Base-by-base conservation (phyloP, 2,329 filamentous ascomycete species). In the Alternaria postmessia region DNA sequence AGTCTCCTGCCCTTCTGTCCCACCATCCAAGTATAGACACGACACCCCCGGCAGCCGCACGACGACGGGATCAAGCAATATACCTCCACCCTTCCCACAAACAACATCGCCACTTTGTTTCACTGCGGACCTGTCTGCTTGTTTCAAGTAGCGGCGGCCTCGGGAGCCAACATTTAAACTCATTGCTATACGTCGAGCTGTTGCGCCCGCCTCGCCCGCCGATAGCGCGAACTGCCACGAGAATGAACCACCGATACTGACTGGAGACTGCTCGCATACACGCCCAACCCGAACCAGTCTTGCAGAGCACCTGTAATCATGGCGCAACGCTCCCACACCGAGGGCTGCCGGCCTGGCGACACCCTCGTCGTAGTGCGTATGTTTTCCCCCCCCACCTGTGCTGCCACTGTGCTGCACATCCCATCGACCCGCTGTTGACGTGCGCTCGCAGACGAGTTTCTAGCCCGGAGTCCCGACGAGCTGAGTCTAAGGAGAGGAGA, bases 391-490 rank as follows among this genome's bases (percentile, higher is more conserved):
- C 46, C 22, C 51, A 18, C 36, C 32, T 26, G 18, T 41, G 41
- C 43, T 26, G 22, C 46, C 32, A 36, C 22, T 30, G 41, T 20
- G 36, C 51, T 44, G 43, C 43, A 16, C 28, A 26, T 8, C 16
- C 7, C 11, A 43, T 20, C 24, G 20, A 22, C 22, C 20, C 20
- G 20, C 46, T 26, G 59, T 63, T 70, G 51, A 66, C 64, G 49
- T 12, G 28, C 43, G 30, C 7, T 41, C 54, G 49, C 68, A 96
- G 93, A 99, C 81, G 93, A 97, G 80, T 98, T 99, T 78, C 84
- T 89, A 69, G 94, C 94, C 59, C 89, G 95, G 68, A 96, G 93
- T 79, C 91, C 92, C 59, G 95, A 99, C 81, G 95, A 99, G 84
- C 85, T 99, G 74, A 96, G 88, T 70, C 85, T 99, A 67, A 84